Conservation (phyloP, 352 stramenopile genomes). For the Phytopythium litorale region DNA sequence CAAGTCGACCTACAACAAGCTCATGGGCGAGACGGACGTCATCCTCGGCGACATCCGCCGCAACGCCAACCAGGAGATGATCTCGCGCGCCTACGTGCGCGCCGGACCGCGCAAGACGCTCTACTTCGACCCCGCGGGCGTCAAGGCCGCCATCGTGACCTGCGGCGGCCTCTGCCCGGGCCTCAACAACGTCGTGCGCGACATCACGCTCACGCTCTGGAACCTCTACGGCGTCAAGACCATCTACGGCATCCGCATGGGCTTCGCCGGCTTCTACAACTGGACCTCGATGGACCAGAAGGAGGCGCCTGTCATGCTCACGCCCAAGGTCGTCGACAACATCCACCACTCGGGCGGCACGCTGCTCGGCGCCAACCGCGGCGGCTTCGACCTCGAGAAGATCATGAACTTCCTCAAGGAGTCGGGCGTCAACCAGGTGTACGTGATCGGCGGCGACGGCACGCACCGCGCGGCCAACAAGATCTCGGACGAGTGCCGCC, state of each 20-base stretch:
- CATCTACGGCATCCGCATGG: slow-evolving; percentile 83
- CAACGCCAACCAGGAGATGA: slow-evolving; percentile 53
- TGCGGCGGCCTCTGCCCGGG: slow-evolving; percentile 94
- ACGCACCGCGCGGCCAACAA: slow-evolving; percentile 96
- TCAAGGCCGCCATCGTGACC: slow-evolving; percentile 91
- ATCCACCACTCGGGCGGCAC: slow-evolving; percentile 93
- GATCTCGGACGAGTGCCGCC: slow-evolving; percentile 73
- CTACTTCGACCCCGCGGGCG: slow-evolving; percentile 73
- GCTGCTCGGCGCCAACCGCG: slow-evolving; percentile 92
- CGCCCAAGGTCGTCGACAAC: slow-evolving; percentile 53
- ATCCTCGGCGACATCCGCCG: slow-evolving; percentile 82
- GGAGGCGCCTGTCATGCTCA: slow-evolving; percentile 76
- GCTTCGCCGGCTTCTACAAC: slow-evolving; percentile 80
- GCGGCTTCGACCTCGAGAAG: slow-evolving; percentile 96
- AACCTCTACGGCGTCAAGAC: slow-evolving; percentile 83
- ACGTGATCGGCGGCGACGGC: slow-evolving; percentile 97
- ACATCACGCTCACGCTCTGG: slow-evolving; percentile 93
- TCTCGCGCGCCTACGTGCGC: slow-evolving; percentile 77
- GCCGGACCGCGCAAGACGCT: slow-evolving; percentile 62
- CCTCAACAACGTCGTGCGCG: slow-evolving; percentile 98
- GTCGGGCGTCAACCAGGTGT: slow-evolving; percentile 92
- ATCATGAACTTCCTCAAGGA: slow-evolving; percentile 93
- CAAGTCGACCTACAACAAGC: slow-evolving; percentile 85
- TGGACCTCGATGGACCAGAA: slow-evolving; percentile 77
- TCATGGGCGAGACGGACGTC: slow-evolving; percentile 79